phyloP scores from a whole-genome alignment of 768 basidiomycete genomes.

The Mycena floridula region DNA sequence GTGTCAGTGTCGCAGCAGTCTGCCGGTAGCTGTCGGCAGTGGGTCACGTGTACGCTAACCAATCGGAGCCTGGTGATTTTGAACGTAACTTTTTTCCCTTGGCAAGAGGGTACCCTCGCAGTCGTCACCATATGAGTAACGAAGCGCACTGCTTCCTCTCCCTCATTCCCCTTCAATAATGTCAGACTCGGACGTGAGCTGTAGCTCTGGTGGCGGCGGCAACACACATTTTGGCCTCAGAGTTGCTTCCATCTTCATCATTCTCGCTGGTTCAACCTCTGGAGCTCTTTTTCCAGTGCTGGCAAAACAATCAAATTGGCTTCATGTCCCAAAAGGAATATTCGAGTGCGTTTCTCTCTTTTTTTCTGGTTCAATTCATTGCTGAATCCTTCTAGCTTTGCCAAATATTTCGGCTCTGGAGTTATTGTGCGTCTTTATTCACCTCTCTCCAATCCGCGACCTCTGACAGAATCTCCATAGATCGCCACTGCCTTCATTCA shows the following conservation, averaged over 20 bases:
- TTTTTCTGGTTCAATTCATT: not conserved
- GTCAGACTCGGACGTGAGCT: slow-evolving; percentile 19
- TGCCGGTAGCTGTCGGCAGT: too few relatives aligned
- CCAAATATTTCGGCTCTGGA: slow-evolving; percentile 87
- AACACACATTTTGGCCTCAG: slow-evolving; percentile 47
- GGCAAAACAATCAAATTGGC: slow-evolving; percentile 40
- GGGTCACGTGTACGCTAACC: too few relatives aligned
- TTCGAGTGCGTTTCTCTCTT: slow-evolving; percentile 54
- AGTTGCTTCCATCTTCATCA: slow-evolving; percentile 70
- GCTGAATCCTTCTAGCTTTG: slow-evolving; percentile 44
- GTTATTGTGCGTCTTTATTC: slow-evolving; percentile 54
- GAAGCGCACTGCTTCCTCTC: too few relatives aligned
- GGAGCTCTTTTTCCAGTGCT: slow-evolving; percentile 74
- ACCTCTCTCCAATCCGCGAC: slow-evolving; percentile 3
- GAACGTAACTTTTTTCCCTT: too few relatives aligned
- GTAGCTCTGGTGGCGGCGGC: slow-evolving; percentile 48
- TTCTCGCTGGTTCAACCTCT: slow-evolving; percentile 49
- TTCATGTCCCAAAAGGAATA: slow-evolving; percentile 50
- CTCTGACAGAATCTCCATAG: slow-evolving; percentile 26
- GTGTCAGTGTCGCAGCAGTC: too few relatives aligned
- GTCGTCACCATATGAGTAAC: too few relatives aligned
- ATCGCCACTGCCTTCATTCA: slow-evolving; percentile 90
- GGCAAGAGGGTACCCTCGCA: too few relatives aligned
- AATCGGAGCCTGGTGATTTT: too few relatives aligned
- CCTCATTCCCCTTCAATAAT: too few relatives aligned